These are phyloP conservation scores for Sporothrix protearum DNA, from an alignment of 2,329 filamentous ascomycete genomes.

Conservation along the genomic window DNA sequence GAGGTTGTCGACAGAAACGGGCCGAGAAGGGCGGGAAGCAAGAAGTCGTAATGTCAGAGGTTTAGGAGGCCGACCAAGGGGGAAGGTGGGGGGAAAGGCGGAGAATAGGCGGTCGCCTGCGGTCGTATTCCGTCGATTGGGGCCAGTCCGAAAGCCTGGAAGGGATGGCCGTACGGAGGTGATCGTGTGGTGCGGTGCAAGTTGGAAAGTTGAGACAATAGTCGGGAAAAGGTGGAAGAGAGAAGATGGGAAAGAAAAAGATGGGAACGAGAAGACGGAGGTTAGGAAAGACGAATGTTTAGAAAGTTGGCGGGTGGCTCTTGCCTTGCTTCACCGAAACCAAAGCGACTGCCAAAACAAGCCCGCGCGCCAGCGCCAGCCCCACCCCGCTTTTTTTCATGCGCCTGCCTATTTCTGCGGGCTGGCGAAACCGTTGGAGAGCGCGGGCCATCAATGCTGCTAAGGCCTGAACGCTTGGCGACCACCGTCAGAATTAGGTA, in stretches of 20 bases:
- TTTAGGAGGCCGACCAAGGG: not conserved
- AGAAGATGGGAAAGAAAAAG: not conserved
- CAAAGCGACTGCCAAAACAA: not conserved
- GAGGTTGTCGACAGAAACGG: too few species aligned
- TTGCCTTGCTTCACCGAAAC: conserved; percentile 14
- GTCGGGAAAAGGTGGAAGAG: not conserved
- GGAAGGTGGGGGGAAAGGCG: not conserved
- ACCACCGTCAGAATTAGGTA: conserved; percentile 15
- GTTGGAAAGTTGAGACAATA: not conserved
- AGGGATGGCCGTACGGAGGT: not conserved
- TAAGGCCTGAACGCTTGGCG: not conserved
- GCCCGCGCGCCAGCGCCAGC: not conserved
- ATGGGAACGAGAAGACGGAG: not conserved
- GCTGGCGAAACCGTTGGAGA: not conserved
- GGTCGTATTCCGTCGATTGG: not conserved
- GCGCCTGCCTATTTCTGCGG: conserved; percentile 33
- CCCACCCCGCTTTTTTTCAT: conserved; percentile 29
- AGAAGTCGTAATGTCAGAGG: not conserved
- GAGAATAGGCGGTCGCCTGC: not conserved
- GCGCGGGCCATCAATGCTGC: not conserved
- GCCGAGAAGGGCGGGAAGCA: too few species aligned
- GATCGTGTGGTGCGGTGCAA: not conserved
- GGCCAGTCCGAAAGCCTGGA: not conserved
- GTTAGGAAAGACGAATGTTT: not conserved
- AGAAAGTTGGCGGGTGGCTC: not conserved